Conservation (phyloP, 202 grass and related monocot genomes). For the Hordeum pubiflorum region DNA sequence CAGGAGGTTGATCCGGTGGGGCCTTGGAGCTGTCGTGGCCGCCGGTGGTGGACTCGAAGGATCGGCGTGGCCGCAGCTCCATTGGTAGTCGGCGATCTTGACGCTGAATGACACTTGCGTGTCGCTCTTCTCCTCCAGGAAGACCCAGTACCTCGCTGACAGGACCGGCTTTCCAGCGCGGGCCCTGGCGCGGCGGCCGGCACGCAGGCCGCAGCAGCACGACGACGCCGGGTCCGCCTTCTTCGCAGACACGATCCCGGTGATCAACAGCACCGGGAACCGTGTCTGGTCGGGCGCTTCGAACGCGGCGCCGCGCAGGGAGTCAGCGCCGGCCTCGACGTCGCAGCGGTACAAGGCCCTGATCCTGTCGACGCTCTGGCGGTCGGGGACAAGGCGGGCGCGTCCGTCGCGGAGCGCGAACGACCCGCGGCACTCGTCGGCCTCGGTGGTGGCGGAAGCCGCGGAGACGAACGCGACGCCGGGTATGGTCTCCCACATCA, state of each 20-base stretch:
- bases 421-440: conserved; percentile 73
- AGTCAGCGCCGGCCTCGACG: conserved; percentile 23
- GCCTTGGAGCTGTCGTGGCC: background rate
- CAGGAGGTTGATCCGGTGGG: conserved; percentile 15
- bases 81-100: conserved; percentile 54
- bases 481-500: conserved; percentile 61
- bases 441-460: conserved; percentile 40
- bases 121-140: conserved; percentile 62
- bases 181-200: background rate
- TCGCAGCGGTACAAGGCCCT: conserved; percentile 35
- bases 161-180: conserved; percentile 23
- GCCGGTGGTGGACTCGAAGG: background rate
- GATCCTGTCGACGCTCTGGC: conserved; percentile 63
- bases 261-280: conserved; percentile 62
- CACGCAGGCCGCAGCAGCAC: conserved; percentile 16
- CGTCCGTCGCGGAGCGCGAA: conserved; percentile 60
- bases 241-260: conserved; percentile 37
- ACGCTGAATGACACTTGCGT: conserved; percentile 62
- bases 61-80: conserved; percentile 38
- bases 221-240: background rate
- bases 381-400: conserved; percentile 46
- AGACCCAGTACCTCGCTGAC: conserved; percentile 54
- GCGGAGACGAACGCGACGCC: conserved; percentile 74
- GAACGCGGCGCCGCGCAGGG: conserved; percentile 38
- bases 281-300: conserved; percentile 4